Percentiles rank a stretch among this genome's conserved stretches.
These are phyloP conservation scores for Gnomoniopsis sp. DNA, from an alignment of 2,329 filamentous ascomycete species.

Conservation along the genomic window DNA sequence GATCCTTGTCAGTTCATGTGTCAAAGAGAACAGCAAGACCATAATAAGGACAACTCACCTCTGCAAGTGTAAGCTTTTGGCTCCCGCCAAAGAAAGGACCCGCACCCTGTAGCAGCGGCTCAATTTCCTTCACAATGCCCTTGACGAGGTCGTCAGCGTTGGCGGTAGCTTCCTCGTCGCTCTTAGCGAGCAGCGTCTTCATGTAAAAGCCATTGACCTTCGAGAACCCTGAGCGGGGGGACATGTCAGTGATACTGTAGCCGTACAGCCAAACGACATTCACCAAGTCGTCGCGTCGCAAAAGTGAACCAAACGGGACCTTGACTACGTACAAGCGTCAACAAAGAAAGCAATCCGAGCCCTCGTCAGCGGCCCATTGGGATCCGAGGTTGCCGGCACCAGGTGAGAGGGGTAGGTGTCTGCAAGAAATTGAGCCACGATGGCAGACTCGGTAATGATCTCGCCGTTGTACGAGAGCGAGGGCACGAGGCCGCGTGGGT, in stretches of 20 bases:
- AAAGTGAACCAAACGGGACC: no score
- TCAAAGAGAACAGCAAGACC: not conserved
- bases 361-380: conserved; percentile 56
- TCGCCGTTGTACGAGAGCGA: conserved; percentile 62
- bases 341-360: conserved; percentile 70
- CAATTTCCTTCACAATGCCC: conserved; percentile 65
- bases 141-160: conserved; percentile 49
- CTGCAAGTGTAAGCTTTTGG: conserved; percentile 65
- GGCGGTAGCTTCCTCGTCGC: conserved; percentile 46
- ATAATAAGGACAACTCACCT: conserved; percentile 50
- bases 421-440: conserved; percentile 69
- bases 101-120: conserved; percentile 60
- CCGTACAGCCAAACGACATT: no score
- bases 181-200: conserved; percentile 44
- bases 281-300: no score
- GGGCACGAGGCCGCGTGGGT: conserved; percentile 77
- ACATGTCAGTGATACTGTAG: not conserved
- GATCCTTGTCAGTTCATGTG: not conserved
- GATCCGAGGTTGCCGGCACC: conserved; percentile 50
- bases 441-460: conserved; percentile 69
- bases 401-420: conserved; percentile 69
- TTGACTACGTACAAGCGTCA: conserved; percentile 48
- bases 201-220: conserved; percentile 53
- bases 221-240: conserved; percentile 36
- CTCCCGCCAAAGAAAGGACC: conserved; percentile 63